Conservation (phyloP, 2,329 filamentous ascomycete species). For the Ceratocystis lukuohia region DNA sequence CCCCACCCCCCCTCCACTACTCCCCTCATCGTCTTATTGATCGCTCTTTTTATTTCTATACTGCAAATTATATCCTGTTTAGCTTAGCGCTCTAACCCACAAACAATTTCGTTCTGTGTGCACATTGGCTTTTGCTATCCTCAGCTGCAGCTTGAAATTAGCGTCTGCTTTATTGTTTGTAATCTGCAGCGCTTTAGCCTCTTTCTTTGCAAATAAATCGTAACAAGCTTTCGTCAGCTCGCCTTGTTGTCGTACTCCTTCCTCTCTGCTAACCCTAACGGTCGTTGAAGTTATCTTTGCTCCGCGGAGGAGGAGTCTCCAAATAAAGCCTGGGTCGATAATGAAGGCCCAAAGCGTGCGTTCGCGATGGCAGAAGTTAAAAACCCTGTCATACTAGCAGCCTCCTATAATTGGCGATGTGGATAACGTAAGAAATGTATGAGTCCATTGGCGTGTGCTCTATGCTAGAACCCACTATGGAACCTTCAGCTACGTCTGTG, state of each 20-base stretch:
- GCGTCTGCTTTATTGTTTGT: neutral
- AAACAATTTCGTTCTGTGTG: neutral
- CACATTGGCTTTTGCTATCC: too few relatives aligned
- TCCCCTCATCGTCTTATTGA: neutral
- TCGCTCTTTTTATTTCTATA: neutral
- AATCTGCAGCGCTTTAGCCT: neutral
- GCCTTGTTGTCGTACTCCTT: neutral
- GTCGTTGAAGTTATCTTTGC: too few relatives aligned
- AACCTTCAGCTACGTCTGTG: neutral
- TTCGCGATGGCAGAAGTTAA: neutral
- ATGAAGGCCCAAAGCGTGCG: neutral
- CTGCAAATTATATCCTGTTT: neutral
- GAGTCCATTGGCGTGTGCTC: neutral
- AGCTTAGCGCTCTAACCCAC: neutral
- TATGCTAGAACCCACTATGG: neutral
- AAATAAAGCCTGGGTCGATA: neutral
- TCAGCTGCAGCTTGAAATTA: neutral
- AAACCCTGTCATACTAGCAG: neutral
- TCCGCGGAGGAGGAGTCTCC: too few relatives aligned
- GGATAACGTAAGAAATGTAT: neutral
- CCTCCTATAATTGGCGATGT: slow-evolving; percentile 3
- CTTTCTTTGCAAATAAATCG: neutral
- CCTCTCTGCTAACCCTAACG: too few relatives aligned
- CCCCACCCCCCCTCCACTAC: neutral
- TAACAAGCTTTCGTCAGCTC: neutral